These are phyloP conservation scores for Triangularia setosa DNA, from an alignment of 2,329 filamentous ascomycete species.

Conservation along the genomic window DNA sequence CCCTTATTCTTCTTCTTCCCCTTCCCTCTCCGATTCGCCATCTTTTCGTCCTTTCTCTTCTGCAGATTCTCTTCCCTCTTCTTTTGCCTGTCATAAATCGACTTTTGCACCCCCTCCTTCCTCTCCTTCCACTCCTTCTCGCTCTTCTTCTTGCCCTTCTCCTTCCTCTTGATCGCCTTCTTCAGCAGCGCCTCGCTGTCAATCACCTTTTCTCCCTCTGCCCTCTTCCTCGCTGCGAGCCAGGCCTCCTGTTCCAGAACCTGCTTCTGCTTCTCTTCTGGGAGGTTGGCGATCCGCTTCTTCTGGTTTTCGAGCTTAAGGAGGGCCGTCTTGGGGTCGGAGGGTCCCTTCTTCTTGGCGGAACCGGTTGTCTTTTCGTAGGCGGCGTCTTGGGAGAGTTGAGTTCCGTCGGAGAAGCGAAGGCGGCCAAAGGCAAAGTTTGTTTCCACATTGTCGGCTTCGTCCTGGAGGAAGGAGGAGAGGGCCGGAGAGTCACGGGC, in stretches of 20 bases:
- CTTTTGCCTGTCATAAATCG: constrained; percentile 73
- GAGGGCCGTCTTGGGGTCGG: constrained; percentile 82
- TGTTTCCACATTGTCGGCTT: constrained; percentile 42
- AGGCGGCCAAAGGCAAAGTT: constrained; percentile 89
- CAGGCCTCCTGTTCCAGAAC: constrained; percentile 92
- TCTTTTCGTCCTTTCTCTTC: constrained; percentile 71
- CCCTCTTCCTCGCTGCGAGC: constrained; percentile 84
- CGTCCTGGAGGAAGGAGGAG: constrained; percentile 45
- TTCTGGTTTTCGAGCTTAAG: constrained; percentile 82
- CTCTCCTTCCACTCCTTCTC: constrained; percentile 82
- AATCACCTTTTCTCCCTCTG: constrained; percentile 82
- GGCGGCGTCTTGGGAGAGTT: constrained; percentile 69
- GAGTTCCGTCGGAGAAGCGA: constrained; percentile 82
- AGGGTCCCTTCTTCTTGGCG: constrained; percentile 72
- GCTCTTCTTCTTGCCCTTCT: constrained; percentile 84
- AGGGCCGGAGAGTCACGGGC: constrained; percentile 59
- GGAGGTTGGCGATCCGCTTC: constrained; percentile 69
- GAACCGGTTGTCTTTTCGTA: constrained; percentile 44
- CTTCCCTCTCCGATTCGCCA: constrained; percentile 43
- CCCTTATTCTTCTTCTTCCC: constrained; percentile 48
- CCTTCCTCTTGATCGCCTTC: constrained; percentile 92
- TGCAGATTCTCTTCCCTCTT: constrained; percentile 78
- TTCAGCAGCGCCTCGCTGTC: constrained; percentile 86
- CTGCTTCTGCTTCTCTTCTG: constrained; percentile 76
- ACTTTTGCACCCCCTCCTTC: constrained; percentile 66